Evolutionary conservation across 106 monocot genomes (phyloP).

Genomic region (Allium sativum): DNA sequence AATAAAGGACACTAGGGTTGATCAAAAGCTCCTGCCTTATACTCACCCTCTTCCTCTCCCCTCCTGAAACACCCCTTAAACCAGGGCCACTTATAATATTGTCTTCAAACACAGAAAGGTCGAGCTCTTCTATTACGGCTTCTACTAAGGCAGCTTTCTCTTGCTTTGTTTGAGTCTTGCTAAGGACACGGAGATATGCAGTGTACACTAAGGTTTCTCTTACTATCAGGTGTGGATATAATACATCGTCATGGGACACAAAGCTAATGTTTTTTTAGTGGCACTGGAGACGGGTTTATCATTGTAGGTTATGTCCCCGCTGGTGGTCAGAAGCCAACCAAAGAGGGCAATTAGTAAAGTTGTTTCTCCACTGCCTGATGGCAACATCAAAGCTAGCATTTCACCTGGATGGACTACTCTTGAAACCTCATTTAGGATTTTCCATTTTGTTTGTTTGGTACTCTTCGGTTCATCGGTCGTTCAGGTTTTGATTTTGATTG

Average conservation of each 20-base stretch:
- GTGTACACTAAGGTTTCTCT: conserved; percentile 61
- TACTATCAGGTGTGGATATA: conserved; percentile 39
- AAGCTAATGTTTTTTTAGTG: conserved; percentile 30
- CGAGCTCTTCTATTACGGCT: conserved; percentile 61
- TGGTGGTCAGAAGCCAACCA: conserved; percentile 18
- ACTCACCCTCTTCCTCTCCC: conserved; percentile 79
- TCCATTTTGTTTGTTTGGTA: neutral
- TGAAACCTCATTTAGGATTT: conserved; percentile 26
- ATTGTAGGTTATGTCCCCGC: conserved; percentile 30
- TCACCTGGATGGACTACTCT: conserved; percentile 34
- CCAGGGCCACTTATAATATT: conserved; percentile 44
- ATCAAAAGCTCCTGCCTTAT: conserved; percentile 64
- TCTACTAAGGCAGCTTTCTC: conserved; percentile 17
- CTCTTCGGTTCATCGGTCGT: too few species aligned
- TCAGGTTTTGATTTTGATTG: too few species aligned
- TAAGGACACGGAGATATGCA: conserved; percentile 67
- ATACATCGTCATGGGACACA: conserved; percentile 39
- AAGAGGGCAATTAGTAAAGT: conserved; percentile 45
- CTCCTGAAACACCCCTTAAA: conserved; percentile 73
- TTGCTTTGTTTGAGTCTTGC: conserved; percentile 12
- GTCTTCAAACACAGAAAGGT: conserved; percentile 48
- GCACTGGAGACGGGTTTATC: conserved; percentile 9
- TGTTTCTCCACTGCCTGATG: conserved; percentile 62
- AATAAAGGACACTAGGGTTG: conserved; percentile 61
- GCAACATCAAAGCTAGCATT: conserved; percentile 48